A percentile compares a stretch with the other conserved stretches of the same genome.
Evolutionary conservation across 2,329 filamentous ascomycete species (phyloP).

Genomic region (Epichloe sp.): DNA sequence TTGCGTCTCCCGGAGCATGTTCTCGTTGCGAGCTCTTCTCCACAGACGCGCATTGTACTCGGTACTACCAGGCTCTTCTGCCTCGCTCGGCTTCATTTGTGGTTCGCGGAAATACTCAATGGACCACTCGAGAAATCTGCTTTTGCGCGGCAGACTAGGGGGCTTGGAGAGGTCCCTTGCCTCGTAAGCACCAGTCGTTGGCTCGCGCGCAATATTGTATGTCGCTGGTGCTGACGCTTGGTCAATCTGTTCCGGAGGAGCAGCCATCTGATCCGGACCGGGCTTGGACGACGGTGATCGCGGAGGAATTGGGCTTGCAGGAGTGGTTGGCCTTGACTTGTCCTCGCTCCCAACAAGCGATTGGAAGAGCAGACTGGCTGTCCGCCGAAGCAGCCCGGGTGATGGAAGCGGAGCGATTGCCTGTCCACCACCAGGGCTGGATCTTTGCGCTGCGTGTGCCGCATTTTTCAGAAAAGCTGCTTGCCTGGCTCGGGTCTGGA

Average conservation of each 20-base stretch:
- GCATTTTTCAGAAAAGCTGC: conserved; percentile 30
- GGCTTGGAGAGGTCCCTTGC: conserved; percentile 43
- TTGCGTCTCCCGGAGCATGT: conserved; percentile 82
- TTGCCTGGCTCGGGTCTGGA: conserved; percentile 39
- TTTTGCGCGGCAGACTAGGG: conserved; percentile 63
- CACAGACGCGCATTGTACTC: conserved; percentile 94
- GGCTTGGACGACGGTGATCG: conserved; percentile 21
- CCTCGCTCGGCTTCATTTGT: conserved; percentile 93
- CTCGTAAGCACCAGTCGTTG: conserved; percentile 64
- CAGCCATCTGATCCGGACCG: conserved; percentile 27
- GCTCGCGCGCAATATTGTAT: conserved; percentile 65
- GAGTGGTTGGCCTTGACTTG: conserved; percentile 21
- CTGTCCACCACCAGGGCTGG: conserved; percentile 23
- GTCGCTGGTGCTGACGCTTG: conserved; percentile 49
- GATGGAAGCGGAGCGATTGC: conserved; percentile 34
- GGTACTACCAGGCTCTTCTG: conserved; percentile 88
- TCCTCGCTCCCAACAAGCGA: conserved; percentile 41
- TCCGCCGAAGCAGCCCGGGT: conserved; percentile 47
- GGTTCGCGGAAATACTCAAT: conserved; percentile 96
- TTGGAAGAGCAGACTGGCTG: conserved; percentile 49
- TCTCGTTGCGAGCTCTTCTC: conserved; percentile 85
- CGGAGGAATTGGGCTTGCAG: conserved; percentile 15
- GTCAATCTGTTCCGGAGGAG: conserved; percentile 65
- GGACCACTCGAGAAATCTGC: conserved; percentile 86
- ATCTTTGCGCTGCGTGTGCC: conserved; percentile 29